Percentiles rank a stretch among this genome's conserved stretches.
Conservation (phyloP, 2,329 filamentous ascomycete genomes). For the Trichoderma sp. region DNA sequence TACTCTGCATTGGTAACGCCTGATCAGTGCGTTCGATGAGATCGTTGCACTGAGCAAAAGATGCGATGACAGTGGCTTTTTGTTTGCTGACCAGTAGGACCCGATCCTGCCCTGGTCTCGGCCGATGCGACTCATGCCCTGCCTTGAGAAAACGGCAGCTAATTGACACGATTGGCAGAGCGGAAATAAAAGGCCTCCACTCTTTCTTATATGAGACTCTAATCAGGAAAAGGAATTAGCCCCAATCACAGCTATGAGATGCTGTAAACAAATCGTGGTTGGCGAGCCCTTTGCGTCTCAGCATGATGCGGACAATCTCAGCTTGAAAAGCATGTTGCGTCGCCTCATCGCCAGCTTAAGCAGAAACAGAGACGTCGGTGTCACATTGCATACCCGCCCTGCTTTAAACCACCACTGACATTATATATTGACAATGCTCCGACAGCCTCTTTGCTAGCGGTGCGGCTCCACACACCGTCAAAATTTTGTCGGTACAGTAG, state of each 20-base stretch:
- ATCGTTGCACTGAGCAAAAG: constrained; percentile 2
- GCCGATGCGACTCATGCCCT: constrained; percentile 20
- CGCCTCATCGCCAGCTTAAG: not conserved
- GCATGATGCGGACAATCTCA: not conserved
- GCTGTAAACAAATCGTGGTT: not conserved
- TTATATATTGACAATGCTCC: not conserved
- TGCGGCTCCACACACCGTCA: constrained; percentile 14
- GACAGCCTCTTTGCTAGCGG: not conserved
- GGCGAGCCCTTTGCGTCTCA: not conserved
- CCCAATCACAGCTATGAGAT: not conserved
- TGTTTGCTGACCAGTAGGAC: constrained; percentile 8
- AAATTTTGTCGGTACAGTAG: constrained; percentile 12
- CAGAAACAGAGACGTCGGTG: not conserved
- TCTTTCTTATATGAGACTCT: constrained; percentile 12
- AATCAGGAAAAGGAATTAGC: not conserved
- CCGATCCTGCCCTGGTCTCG: constrained; percentile 14
- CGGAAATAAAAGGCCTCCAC: constrained; percentile 19
- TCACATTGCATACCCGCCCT: not conserved
- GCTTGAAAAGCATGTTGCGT: not conserved
- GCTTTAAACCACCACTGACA: not conserved
- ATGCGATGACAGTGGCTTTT: not conserved
- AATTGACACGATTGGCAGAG: constrained; percentile 16
- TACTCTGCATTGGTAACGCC: not conserved
- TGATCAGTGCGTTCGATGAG: constrained; percentile 10
- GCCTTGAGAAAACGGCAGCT: constrained; percentile 4